Evolutionary conservation across 2,329 filamentous ascomycete species (phyloP), one percentile per base, ranked within the genome.

Genomic region (Xylaria sp.): DNA sequence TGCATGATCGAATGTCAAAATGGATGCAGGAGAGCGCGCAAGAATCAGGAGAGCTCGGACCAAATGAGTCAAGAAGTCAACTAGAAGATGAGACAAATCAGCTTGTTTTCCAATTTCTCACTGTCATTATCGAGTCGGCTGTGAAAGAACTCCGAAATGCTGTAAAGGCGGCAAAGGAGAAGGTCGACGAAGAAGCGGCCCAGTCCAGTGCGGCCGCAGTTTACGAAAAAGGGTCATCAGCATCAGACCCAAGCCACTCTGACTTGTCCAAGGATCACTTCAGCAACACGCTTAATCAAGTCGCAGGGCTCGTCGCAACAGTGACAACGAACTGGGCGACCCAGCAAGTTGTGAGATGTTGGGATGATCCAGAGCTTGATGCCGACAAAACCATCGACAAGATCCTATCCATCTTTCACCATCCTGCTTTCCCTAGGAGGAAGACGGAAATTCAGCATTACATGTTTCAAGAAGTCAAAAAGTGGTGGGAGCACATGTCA

Each of bases 301-400:
- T 82, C 0, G 83, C 83, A 1, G 84, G 84, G 2, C 77, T 80
- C 15, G 81, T 87, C 21, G 84, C 83, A 7, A 78, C 82, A 6
- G 78, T 79, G 0, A 89, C 90, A 43, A 76, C 91, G 15, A 84
- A 88, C 71, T 91, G 88, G 71, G 81, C 86, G 23, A 87, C 86
- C 0, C 88, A 89, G 4, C 84, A 88, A 5, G 78, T 91, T 27
- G 80, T 91, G 25, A 88, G 87, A 69, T 88, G 88, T 37, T 90
- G 87, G 87, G 86, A 91, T 63, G 82, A 90, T 69, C 81, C 83
- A 1, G 81, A 86, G 43, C 79, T 89, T 3, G 81, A 86, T 0
- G 84, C 88, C 15, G 78, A 89, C 8, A 81, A 86, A 68, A 85
- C 90, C 1, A 75, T 90, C 38, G 76, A 86, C 52, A 87, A 90